Evolutionary conservation across 139 green algal genomes (phyloP), one percentile per base, ranked within the genome.

Genomic region (Chlamydomonas urium): DNA sequence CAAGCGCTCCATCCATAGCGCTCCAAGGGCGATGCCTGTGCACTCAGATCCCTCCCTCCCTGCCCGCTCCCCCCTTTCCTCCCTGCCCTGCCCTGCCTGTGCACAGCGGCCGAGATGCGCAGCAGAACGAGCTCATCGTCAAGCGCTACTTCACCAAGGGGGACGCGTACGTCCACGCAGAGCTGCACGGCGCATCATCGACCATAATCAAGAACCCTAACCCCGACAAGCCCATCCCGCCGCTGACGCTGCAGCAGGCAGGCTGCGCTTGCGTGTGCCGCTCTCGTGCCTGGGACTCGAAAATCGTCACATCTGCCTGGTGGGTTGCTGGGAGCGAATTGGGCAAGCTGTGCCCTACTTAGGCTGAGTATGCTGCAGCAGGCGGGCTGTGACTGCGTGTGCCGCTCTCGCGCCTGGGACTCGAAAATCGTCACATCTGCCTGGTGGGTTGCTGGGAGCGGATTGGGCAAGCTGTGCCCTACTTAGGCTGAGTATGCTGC

Each of bases 401-500:
- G 93, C 78, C 84, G 92, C 67, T 92, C 79, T 33, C 72, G 83
- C n/a, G 94, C 93, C 21, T 99, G 94, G 94, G 89, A 97, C 68
- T 77, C 85, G 26, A 97, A 97, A 75, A 85, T 97, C 19, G 87
- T 97, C 1, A 97, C 93, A 21, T 67, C 75, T 32, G 94, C 94
- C 2, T 99, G 90, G 88, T 99, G 95, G 95, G 92, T 98, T 38
- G n/a, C n/a, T n/a, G n/a, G n/a, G n/a, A n/a, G n/a, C n/a, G n/a
- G n/a, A n/a, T n/a, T n/a, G n/a, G n/a, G n/a, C n/a, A n/a, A n/a
- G n/a, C n/a, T n/a, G n/a, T n/a, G n/a, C n/a, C n/a, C n/a, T n/a
- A n/a, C n/a, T n/a, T n/a, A n/a, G n/a, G n/a, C n/a, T n/a, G n/a
- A n/a, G n/a, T n/a, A n/a, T 87, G n/a, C n/a, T n/a, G n/a, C n/a